phyloP scores from a whole-genome alignment of 1,284 basidiomycete genomes.

The Sanguinoderma infundibulare region DNA sequence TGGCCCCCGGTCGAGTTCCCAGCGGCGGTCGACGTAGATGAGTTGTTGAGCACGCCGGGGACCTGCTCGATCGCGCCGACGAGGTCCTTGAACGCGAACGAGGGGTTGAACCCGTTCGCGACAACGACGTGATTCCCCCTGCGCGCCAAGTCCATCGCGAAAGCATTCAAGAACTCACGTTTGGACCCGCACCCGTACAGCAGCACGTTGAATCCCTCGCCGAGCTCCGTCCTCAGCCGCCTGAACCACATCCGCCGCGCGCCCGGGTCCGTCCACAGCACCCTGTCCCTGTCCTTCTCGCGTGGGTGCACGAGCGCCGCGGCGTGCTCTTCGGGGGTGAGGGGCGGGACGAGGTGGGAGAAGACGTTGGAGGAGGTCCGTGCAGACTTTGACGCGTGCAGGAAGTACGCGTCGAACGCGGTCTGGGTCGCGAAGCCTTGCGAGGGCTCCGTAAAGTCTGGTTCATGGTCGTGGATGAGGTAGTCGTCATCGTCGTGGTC shows the following conservation, averaged over 20 bases:
- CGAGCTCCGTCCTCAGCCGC: conserved; percentile 73
- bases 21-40: conserved; percentile 39
- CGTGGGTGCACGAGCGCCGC: conserved; percentile 39
- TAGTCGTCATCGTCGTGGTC: conserved; percentile 12
- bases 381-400: conserved; percentile 60
- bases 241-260: conserved; percentile 48
- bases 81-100: conserved; percentile 72
- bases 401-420: conserved; percentile 85
- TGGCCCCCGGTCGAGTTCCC: conserved; percentile 30
- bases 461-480: background rate
- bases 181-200: conserved; percentile 92
- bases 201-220: conserved; percentile 83
- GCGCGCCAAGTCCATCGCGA: conserved; percentile 56
- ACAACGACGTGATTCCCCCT: conserved; percentile 71
- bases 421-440: conserved; percentile 42
- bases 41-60: conserved; percentile 47
- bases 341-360: conserved; percentile 70
- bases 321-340: conserved; percentile 64
- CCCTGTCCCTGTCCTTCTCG: conserved; percentile 23
- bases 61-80: conserved; percentile 69
- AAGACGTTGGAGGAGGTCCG: conserved; percentile 81
- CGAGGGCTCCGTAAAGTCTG: conserved; percentile 12
- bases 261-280: conserved; percentile 35
- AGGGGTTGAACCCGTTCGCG: conserved; percentile 80
- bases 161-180: conserved; percentile 70